These are phyloP conservation scores for Microcyclospora pomicola DNA, from an alignment of 2,329 filamentous ascomycete species.

Conservation along the genomic window DNA sequence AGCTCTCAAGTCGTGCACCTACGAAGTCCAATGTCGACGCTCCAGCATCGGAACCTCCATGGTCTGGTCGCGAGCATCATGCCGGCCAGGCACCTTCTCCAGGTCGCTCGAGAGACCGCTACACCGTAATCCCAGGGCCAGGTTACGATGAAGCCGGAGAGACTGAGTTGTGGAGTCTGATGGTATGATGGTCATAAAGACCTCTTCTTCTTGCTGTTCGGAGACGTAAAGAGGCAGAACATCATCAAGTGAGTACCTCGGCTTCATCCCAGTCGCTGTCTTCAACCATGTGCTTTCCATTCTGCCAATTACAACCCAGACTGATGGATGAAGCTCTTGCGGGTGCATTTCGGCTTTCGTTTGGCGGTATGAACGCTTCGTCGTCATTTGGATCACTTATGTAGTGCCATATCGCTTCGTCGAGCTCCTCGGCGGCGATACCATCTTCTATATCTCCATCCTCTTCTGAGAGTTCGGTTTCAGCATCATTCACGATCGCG, in stretches of 20 bases:
- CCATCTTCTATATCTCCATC: conserved; percentile 9
- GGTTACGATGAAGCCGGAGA: too few species aligned
- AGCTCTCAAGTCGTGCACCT: too few species aligned
- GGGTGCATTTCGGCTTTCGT: conserved; percentile 12
- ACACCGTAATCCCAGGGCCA: too few species aligned
- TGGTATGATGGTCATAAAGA: too few species aligned
- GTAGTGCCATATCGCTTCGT: conserved; percentile 20
- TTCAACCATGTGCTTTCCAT: conserved; percentile 31
- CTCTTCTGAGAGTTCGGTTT: conserved; percentile 8
- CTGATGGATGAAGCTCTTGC: not conserved
- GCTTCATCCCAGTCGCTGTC: conserved; percentile 42
- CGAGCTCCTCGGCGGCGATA: not conserved
- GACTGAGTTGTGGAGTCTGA: too few species aligned
- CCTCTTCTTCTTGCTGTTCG: too few species aligned
- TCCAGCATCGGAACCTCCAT: too few species aligned
- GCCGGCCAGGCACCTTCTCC: too few species aligned
- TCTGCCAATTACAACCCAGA: not conserved
- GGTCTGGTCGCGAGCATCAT: too few species aligned
- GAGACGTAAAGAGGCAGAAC: too few species aligned
- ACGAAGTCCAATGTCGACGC: too few species aligned
- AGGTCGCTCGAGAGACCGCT: too few species aligned
- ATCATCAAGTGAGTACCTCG: conserved; percentile 26
- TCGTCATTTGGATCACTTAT: conserved; percentile 17
- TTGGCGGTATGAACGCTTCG: conserved; percentile 8
- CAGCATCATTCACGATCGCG: conserved; percentile 6